A percentile compares a stretch with the other conserved stretches of the same genome.
phyloP scores from a whole-genome alignment of 108 stramenopile genomes.

The Fragilaria crotonensis region DNA sequence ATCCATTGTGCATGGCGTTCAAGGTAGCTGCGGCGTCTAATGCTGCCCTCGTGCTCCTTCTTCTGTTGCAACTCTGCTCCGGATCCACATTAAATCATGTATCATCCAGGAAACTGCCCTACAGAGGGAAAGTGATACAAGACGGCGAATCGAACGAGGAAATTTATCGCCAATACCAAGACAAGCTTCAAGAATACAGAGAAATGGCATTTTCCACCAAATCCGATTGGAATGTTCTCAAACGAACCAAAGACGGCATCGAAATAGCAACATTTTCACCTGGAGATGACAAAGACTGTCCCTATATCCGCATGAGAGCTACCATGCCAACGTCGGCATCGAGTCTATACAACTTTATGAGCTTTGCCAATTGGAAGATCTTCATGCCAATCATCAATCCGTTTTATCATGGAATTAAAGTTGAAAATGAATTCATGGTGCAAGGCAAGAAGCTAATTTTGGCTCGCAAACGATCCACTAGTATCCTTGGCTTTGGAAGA shows the following conservation, averaged over 20 bases:
- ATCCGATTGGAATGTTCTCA: background rate
- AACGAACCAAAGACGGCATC: background rate
- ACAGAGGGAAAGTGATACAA: background rate
- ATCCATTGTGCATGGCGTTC: no score
- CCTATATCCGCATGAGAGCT: background rate
- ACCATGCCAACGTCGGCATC: background rate
- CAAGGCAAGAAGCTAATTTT: background rate
- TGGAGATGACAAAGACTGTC: background rate
- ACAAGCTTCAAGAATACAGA: background rate
- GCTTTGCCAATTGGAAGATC: background rate
- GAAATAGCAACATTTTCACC: background rate
- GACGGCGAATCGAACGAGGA: background rate
- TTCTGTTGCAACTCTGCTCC: no score
- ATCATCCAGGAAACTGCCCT: no score
- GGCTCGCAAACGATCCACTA: background rate
- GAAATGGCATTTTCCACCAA: background rate
- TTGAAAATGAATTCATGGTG: background rate
- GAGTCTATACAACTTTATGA: background rate
- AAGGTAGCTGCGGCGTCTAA: no score
- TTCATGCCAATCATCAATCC: conserved; percentile 1
- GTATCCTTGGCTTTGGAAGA: background rate
- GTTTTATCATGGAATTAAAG: background rate
- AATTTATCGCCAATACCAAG: background rate
- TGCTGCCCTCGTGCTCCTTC: no score
- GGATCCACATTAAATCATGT: no score